Base-by-base conservation (phyloP, 164 flowering plant species). In the Sedum album region DNA sequence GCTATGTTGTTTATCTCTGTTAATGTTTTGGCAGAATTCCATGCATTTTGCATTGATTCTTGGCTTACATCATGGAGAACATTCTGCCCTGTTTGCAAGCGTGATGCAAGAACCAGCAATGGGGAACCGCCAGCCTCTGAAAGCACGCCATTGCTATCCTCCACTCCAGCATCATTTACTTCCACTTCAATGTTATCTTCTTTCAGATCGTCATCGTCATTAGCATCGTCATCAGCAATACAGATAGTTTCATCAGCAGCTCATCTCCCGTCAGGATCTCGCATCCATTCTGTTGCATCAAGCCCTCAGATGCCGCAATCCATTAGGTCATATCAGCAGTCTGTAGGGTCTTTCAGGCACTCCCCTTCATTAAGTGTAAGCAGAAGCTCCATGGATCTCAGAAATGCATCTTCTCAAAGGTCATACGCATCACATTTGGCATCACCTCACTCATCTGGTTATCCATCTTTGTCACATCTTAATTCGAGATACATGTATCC, bases 41-140 rank as follows among this genome's bases (percentile, higher is more conserved):
- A 44, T 44, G 48, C 48, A 15, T 44, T 15, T 44, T 44, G 48
- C 48, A 44, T 44, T 44, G 48, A 44, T 44, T 44, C 48, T 44
- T 44, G 48, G 48, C 48, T 44, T 44, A 44, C 48, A 44, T 44
- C 48, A 44, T 44, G 48, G 48, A 44, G 48, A 44, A 44, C 48
- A 44, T 44, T 44, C 17, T 44, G 48, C 17, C 48, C 48, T 44
- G 15, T 44, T 44, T 44, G 48, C 48, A 44, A 44, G n/a, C 48
- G 48, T 44, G 48, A 44, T 44, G 48, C 48, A 44, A 44, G 48
- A 44, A 44, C 48, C 48, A 44, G 48, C 20, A 44, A 44, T 44
- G 48, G 48, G 17, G 48, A 44, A 44, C 48, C 48, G 15, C 48
- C 48, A 44, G 48, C 48, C 48, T 44, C 48, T 3, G 48, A 44